These are phyloP conservation scores for Corchorus olitorius DNA, from an alignment of 345 rosid species.

Conservation along the genomic window DNA sequence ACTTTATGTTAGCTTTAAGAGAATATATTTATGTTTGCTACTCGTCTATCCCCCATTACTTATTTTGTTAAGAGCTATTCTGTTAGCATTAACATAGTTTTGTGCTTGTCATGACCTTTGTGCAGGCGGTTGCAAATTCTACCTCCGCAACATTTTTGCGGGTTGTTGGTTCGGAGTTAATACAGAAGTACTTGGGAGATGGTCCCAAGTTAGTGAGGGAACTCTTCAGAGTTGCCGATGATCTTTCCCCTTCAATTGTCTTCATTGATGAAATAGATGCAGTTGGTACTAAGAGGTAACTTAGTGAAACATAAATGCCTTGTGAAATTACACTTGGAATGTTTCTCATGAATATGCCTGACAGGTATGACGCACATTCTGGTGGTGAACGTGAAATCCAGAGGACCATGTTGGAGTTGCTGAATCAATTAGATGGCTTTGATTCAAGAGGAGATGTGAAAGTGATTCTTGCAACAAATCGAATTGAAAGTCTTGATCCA, in stretches of 20 bases:
- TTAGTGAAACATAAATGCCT: slow-evolving; percentile 29
- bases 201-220: slow-evolving; percentile 96
- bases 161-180: slow-evolving; percentile 88
- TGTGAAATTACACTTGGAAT: background rate
- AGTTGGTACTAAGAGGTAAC: slow-evolving; percentile 91
- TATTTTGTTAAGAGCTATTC: background rate
- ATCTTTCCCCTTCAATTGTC: slow-evolving; percentile 89
- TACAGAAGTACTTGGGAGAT: slow-evolving; percentile 96
- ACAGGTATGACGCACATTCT: slow-evolving; percentile 86
- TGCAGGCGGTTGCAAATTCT: slow-evolving; percentile 91
- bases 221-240: slow-evolving; percentile 96
- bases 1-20: background rate
- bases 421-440: slow-evolving; percentile 94
- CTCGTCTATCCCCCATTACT: background rate
- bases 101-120: slow-evolving; percentile 9
- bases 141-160: slow-evolving; percentile 94
- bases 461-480: slow-evolving; percentile 94
- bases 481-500: slow-evolving; percentile 96
- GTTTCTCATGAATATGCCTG: background rate
- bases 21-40: background rate
- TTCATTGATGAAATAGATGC: slow-evolving; percentile 99
- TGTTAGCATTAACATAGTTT: background rate
- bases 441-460: slow-evolving; percentile 98
- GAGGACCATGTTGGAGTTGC: slow-evolving; percentile 95
- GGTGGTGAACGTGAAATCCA: slow-evolving; percentile 99